Percentiles rank a stretch among this genome's conserved stretches.
Conservation (phyloP, 192 early-diverging fungal species). For the Coemansia guatemalensis region DNA sequence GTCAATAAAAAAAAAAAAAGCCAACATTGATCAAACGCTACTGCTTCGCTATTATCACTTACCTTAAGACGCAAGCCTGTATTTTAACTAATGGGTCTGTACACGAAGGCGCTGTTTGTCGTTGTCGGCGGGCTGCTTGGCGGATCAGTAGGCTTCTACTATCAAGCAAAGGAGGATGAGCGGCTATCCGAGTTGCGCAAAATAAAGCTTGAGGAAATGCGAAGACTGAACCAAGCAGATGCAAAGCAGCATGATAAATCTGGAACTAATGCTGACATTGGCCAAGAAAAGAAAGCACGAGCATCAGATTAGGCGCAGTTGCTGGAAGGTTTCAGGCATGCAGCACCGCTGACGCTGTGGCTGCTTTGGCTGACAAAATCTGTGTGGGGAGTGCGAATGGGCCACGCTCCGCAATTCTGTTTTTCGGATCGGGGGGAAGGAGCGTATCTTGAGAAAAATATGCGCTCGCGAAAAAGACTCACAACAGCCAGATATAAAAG, state of each 20-base stretch:
- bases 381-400: too few relatives aligned
- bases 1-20: neutral
- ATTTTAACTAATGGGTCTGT: conserved; percentile 29
- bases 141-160: conserved; percentile 46
- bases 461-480: too few relatives aligned
- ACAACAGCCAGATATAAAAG: too few relatives aligned
- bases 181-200: conserved; percentile 35
- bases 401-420: too few relatives aligned
- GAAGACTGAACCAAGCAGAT: conserved; percentile 18
- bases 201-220: conserved; percentile 43
- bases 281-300: too few relatives aligned
- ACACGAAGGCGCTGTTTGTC: conserved; percentile 38
- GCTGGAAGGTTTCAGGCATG: too few relatives aligned
- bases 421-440: too few relatives aligned
- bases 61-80: neutral
- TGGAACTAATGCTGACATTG: too few relatives aligned
- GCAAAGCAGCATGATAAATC: neutral
- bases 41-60: neutral
- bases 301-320: neutral
- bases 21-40: too few relatives aligned
- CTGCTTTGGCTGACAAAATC: too few relatives aligned
- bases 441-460: too few relatives aligned
- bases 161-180: conserved; percentile 35
- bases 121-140: conserved; percentile 41
- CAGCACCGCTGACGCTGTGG: too few relatives aligned